Conservation (phyloP, 2,329 filamentous ascomycete genomes). For the Alternaria burnsii region DNA sequence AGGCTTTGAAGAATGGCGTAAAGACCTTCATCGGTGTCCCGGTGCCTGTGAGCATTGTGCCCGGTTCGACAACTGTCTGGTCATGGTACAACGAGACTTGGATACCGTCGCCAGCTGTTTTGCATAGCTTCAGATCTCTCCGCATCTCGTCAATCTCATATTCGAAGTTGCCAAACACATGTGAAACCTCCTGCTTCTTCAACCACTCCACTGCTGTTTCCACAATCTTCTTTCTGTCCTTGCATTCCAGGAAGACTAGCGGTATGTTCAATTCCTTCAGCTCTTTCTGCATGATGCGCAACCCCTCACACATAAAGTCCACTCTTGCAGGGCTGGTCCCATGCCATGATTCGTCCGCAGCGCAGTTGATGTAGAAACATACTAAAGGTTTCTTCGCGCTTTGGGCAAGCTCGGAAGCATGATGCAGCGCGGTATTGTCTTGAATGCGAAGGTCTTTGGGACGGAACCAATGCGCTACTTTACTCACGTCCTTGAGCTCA, state of each 20-base stretch:
- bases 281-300: conserved; percentile 57
- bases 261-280: conserved; percentile 60
- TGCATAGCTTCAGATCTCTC: conserved; percentile 56
- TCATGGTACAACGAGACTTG: conserved; percentile 59
- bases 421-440: conserved; percentile 59
- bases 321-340: conserved; percentile 59
- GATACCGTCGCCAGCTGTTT: conserved; percentile 48
- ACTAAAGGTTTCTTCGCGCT: conserved; percentile 55
- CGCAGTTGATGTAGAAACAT: conserved; percentile 58
- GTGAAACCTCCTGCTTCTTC: conserved; percentile 55
- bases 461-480: conserved; percentile 62
- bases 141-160: conserved; percentile 58
- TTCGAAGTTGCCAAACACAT: conserved; percentile 59
- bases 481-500: conserved; percentile 49
- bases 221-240: conserved; percentile 55
- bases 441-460: conserved; percentile 61
- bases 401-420: conserved; percentile 57
- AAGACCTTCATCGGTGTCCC: conserved; percentile 62
- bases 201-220: conserved; percentile 55
- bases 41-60: conserved; percentile 51
- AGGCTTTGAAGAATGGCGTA: conserved; percentile 60
- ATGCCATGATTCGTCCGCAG: conserved; percentile 61
- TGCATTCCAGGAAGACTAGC: conserved; percentile 55
- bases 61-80: conserved; percentile 59
- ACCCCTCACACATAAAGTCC: conserved; percentile 59